Evolutionary conservation across 306 rosid species (phyloP), one percentile per base, ranked within the genome.

Genomic region (Nissolia schottii): DNA sequence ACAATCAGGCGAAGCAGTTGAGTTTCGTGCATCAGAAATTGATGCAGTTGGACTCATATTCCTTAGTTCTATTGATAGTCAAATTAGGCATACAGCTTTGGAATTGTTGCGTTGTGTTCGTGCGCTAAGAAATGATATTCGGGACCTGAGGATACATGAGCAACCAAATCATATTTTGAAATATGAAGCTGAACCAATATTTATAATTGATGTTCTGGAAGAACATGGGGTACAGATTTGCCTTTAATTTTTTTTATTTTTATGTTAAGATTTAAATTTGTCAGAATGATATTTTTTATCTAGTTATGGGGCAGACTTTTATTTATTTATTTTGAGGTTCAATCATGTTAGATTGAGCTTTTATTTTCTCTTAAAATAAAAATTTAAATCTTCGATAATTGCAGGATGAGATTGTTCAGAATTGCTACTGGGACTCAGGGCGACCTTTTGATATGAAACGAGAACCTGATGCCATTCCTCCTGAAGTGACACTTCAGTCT

Each of bases 11-110:
- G 96, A 95, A 77, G 73, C 76, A 43, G 86, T 80, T 81, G 99
- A 95, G 40, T 95, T 95, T 72, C 97, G 92, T 40, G 85, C 97
- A 11, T 91, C 97, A 29, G 97, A 95, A 80, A 88, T 95, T 59
- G 97, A 95, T 81, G 97, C 97, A 69, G 97, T 95, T 43, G 99
- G 97, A 75, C 88, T 95, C 77, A 95, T 95, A 77, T 95, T 95
- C 88, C 97, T 95, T 67, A 88, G 97, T 72, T 95, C 99, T 73
- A 86, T 90, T 77, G 99, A 95, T 86, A 88, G 96, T 84, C 97
- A 92, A 77, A 92, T 92, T 71, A 85, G 99, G 77, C 96, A 92
- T 73, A 91, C 99, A 18, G 99, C 99, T 64, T 77, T 92, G 67
- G 99, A 95, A 66, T 85, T 95, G 65, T 76, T 95, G 82, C 96